Evolutionary conservation across 176 grass and related monocot species (phyloP).

Genomic region (Paspalum vaginatum): DNA sequence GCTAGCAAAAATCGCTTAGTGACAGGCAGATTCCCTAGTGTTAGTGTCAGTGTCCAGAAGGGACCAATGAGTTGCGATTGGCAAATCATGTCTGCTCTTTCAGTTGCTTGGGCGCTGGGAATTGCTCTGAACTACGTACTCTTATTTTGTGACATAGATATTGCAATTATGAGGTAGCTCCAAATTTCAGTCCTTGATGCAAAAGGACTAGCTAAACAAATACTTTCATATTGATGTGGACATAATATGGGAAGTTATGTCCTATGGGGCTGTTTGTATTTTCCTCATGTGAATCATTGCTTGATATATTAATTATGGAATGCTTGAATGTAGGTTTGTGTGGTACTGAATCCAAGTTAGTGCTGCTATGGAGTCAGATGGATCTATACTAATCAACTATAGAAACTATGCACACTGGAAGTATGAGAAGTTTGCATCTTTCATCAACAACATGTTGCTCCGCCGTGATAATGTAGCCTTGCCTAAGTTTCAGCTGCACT

Average conservation of each 20-base stretch:
- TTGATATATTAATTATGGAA: neutral
- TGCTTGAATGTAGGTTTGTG: neutral
- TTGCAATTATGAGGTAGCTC: neutral
- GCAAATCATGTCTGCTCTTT: neutral
- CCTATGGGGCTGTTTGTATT: neutral
- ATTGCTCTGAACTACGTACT: neutral
- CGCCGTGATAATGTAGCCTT: slow-evolving; percentile 21
- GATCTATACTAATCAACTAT: neutral
- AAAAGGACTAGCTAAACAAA: neutral
- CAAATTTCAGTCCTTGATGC: slow-evolving; percentile 1
- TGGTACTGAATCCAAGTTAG: neutral
- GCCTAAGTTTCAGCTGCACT: slow-evolving; percentile 36
- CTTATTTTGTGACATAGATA: neutral
- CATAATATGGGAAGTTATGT: neutral
- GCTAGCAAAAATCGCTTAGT: neutral
- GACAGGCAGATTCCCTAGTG: neutral
- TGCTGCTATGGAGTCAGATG: slow-evolving; percentile 26
- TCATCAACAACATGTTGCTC: slow-evolving; percentile 39
- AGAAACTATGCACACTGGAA: slow-evolving; percentile 2
- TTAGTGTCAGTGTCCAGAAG: neutral
- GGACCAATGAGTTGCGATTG: neutral
- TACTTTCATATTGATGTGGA: neutral
- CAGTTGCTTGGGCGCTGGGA: neutral
- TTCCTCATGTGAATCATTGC: neutral
- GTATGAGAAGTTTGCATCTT: slow-evolving; percentile 26